Evolutionary conservation across 2,329 filamentous ascomycete species (phyloP), one percentile per base, ranked within the genome.

Genomic region (Fusarium dlaminii): DNA sequence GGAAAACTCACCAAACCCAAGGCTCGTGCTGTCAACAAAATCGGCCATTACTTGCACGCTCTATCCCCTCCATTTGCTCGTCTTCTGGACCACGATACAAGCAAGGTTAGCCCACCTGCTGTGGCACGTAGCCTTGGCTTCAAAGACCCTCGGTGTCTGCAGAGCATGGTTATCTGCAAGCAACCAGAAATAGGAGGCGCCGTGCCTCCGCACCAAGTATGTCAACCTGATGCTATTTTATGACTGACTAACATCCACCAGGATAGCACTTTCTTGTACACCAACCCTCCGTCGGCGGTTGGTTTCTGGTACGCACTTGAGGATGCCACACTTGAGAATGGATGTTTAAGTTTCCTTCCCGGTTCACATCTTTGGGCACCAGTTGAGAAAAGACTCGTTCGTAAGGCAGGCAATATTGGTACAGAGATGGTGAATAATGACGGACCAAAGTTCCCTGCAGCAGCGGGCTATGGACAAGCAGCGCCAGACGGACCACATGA

Each of bases 121-220:
- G 90, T 98, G 20, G 94, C 95, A 2, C 85, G 86, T 49, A 88
- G 88, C 14, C 86, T 98, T 17, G 92, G 92, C 6, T 98, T 95
- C 84, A 78, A 75, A 9, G 94, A 97, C 81, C 94, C 95, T 5
- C 87, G 92, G 27, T 90, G 88, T 68, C 86, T 99, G 59, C 96
- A 99, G 86, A 96, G 93, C 81, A 99, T 99, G 96, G 88, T 98
- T 34, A 98, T 99, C 77, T 98, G 95, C 89, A 99, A 99, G 83
- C 96, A 98, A 84, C 95, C 96, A 29, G 94, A 97, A 83, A 98
- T 98, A 60, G 96, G 96, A 34, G 96, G 94, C 29, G 93, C 93
- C 5, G 96, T 98, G 48, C 94, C 93, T 2, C 90, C 94, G 29
- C 96, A 99, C 82, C 95, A 98, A 84, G 62, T 65, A 39, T n/a